Base-by-base conservation (phyloP, 495 filamentous ascomycete species). In the Lophiotrema nucula region DNA sequence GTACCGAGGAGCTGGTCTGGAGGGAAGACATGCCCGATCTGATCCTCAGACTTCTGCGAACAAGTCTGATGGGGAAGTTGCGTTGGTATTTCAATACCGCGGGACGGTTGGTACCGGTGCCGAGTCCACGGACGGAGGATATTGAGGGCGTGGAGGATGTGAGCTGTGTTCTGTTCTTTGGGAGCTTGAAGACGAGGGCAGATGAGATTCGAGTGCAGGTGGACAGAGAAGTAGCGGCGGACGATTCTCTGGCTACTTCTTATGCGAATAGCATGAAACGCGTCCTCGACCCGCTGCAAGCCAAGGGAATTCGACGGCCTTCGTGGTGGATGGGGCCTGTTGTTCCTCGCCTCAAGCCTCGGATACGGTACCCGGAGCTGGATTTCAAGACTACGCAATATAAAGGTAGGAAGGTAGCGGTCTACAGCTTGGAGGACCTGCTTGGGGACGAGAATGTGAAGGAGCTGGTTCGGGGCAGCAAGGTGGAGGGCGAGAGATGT, bases 21-120 rank as follows among this genome's bases (percentile, higher is more conserved):
- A 80, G 85, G 15, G 35, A 74, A 28, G 86, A 92, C 62, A 90
- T 90, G 84, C 77, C 79, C n/a, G 67, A 69, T 0, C 80, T 85
- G 41, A 55, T 89, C 2, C 70, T 87, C 0, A 68, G 72, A 5
- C 49, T 77, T 26, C 76, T 88, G 74, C 74, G 82, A 2, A 64
- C 70, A 13, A 68, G 76, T 1, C 72, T 81, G 2, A 10, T 58
- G 15, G 23, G 11, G 21, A 53, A 62, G 21, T 48, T 66, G 28
- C 16, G 44, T 5, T 66, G 63, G 63, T 22, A 58, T 51, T 45
- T 62, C 24, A 41, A 49, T 18, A 10, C 28, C 15, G n/a, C 12
- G 2, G 42, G 47, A 1, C 52, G 12, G 8, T 16, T 66, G 33
- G 22, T 53, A 0, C 21, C 47, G 11, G 56, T 52, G 28, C 35